These are phyloP conservation scores for Trifolium subterraneum DNA, from an alignment of 306 rosid genomes.

Conservation along the genomic window DNA sequence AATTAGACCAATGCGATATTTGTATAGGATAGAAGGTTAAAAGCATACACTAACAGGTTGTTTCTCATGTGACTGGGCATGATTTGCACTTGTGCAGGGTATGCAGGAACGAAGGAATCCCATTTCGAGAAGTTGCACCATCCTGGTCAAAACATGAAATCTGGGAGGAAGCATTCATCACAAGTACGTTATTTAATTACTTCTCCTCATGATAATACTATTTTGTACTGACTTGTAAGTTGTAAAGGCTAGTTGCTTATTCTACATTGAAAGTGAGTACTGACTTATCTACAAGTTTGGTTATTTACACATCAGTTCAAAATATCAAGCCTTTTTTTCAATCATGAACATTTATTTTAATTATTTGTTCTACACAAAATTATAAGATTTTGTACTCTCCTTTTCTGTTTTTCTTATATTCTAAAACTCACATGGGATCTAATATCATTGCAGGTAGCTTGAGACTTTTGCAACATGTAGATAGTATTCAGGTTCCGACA, in stretches of 20 bases:
- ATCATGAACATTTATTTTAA: conserved; percentile 30
- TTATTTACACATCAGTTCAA: background rate
- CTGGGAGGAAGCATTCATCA: conserved; percentile 90
- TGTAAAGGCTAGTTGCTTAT: conserved; percentile 18
- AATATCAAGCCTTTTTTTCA: conserved; percentile 11
- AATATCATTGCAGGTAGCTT: conserved; percentile 67
- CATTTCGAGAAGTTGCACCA: conserved; percentile 84
- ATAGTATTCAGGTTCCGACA: conserved; percentile 63
- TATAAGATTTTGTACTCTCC: background rate
- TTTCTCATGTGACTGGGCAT: conserved; percentile 28
- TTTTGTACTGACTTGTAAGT: background rate
- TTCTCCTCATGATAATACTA: background rate
- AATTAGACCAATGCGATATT: background rate
- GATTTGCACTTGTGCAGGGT: conserved; percentile 51
- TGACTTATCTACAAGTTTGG: conserved; percentile 7
- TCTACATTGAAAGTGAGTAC: background rate
- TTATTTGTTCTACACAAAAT: conserved; percentile 20
- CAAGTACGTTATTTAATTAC: conserved; percentile 71
- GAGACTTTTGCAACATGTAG: conserved; percentile 80
- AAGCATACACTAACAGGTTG: conserved; percentile 23
- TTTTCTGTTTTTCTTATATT: conserved; percentile 19
- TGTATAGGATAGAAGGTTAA: conserved; percentile 22
- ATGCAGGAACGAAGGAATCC: conserved; percentile 73
- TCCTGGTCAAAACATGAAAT: conserved; percentile 70
- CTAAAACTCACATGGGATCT: conserved; percentile 32